These are phyloP conservation scores for Backusella tarrabulga DNA, from an alignment of 192 early-diverging fungal species.

Conservation along the genomic window DNA sequence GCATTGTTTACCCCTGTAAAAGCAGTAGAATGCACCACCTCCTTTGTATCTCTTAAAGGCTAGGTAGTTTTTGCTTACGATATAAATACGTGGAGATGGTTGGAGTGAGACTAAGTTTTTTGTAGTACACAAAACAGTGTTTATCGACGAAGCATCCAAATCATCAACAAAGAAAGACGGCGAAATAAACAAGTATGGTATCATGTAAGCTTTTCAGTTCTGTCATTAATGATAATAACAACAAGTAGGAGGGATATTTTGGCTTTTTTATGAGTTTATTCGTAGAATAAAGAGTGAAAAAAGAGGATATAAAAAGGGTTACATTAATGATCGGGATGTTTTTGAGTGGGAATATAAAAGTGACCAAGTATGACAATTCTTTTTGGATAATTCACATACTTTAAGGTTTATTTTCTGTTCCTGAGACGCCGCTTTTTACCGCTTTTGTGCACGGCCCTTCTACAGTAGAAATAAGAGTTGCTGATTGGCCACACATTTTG, in stretches of 20 bases:
- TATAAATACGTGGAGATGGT: neutral
- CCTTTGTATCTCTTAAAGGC: neutral
- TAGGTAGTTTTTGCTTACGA: neutral
- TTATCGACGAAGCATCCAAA: no score
- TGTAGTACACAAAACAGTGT: neutral
- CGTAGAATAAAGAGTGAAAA: neutral
- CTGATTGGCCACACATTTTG: neutral
- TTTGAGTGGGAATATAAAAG: neutral
- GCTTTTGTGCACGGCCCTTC: neutral
- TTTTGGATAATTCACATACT: neutral
- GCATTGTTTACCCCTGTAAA: no score
- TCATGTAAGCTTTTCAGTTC: no score
- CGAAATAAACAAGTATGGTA: neutral
- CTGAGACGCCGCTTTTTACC: neutral
- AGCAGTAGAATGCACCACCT: neutral
- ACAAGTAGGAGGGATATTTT: no score
- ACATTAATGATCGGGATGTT: neutral
- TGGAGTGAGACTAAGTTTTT: neutral
- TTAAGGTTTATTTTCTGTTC: neutral
- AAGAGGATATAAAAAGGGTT: neutral
- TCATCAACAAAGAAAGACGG: no score
- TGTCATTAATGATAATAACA: no score
- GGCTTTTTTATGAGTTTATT: neutral
- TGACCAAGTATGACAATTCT: neutral
- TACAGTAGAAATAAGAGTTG: neutral